Evolutionary conservation across 345 rosid genomes (phyloP), one percentile per base, ranked within the genome.

Genomic region (Gossypium raimondii): DNA sequence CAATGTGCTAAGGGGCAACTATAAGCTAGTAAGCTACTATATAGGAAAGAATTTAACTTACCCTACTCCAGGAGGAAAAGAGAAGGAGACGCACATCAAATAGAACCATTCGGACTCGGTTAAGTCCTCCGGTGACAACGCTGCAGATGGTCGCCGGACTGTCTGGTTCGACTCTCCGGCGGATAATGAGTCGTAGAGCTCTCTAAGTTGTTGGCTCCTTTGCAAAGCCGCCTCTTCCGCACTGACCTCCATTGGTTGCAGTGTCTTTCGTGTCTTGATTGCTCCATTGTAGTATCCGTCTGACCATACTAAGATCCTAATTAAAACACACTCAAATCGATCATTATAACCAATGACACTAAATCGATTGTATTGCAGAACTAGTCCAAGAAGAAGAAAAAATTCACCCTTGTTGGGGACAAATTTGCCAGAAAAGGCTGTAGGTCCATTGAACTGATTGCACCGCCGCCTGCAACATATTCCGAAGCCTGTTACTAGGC

Each of bases 21-120:
- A 47, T 20, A 61, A 65, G 38, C 18, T 55, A 47, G 57, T 22
- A n/a, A 44, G 27, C n/a, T 62, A 24, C n/a, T 62, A 24, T n/a
- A 14, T 20, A 69, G 14, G 51, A 14, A 17, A 16, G 59, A 55
- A 76, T 90, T 83, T 87, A 70, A 77, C 91, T 83, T 88, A 96
- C 99, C 98, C 98, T 2, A 83, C 81, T 29, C 92, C 92, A 59
- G 92, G 89, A 78, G 89, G 79, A 52, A 93, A 96, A 57, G 97
- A 88, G 88, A 93, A 96, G 80, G 99, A 92, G n/a, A 87, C 97
- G 61, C 98, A 92, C 97, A 94, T 92, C 64, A 94, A 78, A 76
- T 94, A 94, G 83, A 94, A 94, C 98, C 98, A 94, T 73, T 94
- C 98, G 1, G 98, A 82, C 81, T 94, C 97, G 3, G 98, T 94